Evolutionary conservation across 768 basidiomycete genomes (phyloP).

Genomic region (Kwoniella mangroviensis): DNA sequence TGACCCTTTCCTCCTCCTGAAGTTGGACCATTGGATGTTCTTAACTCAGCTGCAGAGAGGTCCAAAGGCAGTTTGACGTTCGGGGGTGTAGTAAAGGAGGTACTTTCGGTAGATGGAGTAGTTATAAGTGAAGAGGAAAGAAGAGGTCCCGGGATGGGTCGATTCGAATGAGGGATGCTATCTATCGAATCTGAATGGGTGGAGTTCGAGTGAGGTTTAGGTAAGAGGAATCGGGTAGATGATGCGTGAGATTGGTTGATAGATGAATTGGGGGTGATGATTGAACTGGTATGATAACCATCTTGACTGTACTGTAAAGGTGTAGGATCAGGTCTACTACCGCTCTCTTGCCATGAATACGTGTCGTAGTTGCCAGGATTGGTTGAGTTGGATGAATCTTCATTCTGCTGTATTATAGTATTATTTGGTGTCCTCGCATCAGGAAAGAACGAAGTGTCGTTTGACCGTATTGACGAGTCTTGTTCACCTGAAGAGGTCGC

Average conservation of each 20-base stretch:
- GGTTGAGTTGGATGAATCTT: background rate
- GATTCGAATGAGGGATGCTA: slow-evolving; percentile 33
- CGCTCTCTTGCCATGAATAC: slow-evolving; percentile 2
- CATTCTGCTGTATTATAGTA: slow-evolving; percentile 21
- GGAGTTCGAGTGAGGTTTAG: background rate
- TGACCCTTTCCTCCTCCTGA: slow-evolving; percentile 18
- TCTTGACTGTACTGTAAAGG: background rate
- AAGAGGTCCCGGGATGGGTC: slow-evolving; percentile 40
- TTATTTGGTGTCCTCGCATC: slow-evolving; percentile 40
- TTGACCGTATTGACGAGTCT: slow-evolving; percentile 18
- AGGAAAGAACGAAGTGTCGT: slow-evolving; percentile 16
- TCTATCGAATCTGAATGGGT: background rate
- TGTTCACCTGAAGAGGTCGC: slow-evolving; percentile 1
- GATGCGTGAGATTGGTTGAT: background rate
- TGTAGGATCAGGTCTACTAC: slow-evolving; percentile 1
- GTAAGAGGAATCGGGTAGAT: slow-evolving; percentile 3
- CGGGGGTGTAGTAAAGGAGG: background rate
- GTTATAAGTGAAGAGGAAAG: slow-evolving; percentile 4
- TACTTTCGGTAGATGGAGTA: slow-evolving; percentile 7
- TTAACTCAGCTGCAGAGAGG: slow-evolving; percentile 9
- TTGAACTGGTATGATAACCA: background rate
- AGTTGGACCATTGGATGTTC: background rate
- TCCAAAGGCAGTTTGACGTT: slow-evolving; percentile 3
- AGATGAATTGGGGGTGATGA: background rate
- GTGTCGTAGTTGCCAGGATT: background rate